Conservation (phyloP, 176 grass and related monocot species). For the Avena eriantha region DNA sequence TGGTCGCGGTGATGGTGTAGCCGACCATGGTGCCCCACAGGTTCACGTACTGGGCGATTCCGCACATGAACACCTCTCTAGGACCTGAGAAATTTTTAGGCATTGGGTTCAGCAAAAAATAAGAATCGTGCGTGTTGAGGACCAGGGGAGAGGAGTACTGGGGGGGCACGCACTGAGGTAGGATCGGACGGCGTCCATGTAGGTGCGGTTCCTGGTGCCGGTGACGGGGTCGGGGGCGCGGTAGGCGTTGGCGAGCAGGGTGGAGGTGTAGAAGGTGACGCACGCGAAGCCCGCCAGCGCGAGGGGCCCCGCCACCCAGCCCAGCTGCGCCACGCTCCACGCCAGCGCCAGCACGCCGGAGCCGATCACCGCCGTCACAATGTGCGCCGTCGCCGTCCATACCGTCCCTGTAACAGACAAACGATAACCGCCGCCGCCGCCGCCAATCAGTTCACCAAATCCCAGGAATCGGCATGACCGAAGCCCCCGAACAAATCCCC, state of each 20-base stretch:
- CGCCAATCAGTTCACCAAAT: background rate
- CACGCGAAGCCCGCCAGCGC: slow-evolving; percentile 68
- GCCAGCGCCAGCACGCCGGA: slow-evolving; percentile 94
- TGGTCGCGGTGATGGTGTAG: slow-evolving; percentile 84
- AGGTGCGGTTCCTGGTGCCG: slow-evolving; percentile 72
- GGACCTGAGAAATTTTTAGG: slow-evolving; percentile 51
- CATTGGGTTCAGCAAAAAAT: background rate
- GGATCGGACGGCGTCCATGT: slow-evolving; percentile 84
- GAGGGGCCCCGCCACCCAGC: slow-evolving; percentile 79
- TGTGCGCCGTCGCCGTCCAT: slow-evolving; percentile 89
- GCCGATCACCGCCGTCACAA: slow-evolving; percentile 94
- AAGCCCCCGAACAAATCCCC: background rate
- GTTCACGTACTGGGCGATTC: slow-evolving; percentile 73
- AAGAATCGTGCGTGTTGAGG: too few relatives aligned
- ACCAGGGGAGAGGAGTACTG: background rate
- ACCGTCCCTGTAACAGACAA: slow-evolving; percentile 52
- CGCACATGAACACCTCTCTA: slow-evolving; percentile 84
- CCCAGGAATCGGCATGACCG: background rate
- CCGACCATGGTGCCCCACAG: slow-evolving; percentile 93
- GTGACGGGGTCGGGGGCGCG: slow-evolving; percentile 72
- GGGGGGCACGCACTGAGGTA: slow-evolving; percentile 62
- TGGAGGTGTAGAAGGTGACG: slow-evolving; percentile 92
- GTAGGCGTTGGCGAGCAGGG: slow-evolving; percentile 83
- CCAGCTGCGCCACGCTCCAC: slow-evolving; percentile 93
- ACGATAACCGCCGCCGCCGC: background rate